A percentile compares a stretch with the other conserved stretches of the same genome.
These are phyloP conservation scores for Thinopyrum elongatum DNA, from an alignment of 176 grass and related monocot species.

Conservation along the genomic window DNA sequence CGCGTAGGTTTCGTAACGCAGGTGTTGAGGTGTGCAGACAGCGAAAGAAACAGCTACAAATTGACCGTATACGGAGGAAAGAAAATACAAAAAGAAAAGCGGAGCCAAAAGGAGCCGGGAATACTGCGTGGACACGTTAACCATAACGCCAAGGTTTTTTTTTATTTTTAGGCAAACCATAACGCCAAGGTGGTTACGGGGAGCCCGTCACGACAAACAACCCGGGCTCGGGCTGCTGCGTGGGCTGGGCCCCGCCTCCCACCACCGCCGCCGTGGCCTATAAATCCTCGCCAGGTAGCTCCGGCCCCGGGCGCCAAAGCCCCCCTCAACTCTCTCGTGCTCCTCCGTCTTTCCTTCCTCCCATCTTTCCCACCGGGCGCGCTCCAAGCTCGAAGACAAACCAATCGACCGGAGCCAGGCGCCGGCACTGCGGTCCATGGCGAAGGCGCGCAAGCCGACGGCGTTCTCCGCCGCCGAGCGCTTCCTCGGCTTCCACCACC, in stretches of 20 bases:
- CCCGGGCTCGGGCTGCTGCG: background rate
- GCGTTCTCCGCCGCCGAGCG: slow-evolving; percentile 43
- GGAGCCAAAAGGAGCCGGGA: background rate
- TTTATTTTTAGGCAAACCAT: no score
- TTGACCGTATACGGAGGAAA: background rate
- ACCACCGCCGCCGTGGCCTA: slow-evolving; percentile 12
- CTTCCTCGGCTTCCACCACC: slow-evolving; percentile 54
- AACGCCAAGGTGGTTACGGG: background rate
- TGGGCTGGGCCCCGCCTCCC: background rate
- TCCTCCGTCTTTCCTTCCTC: background rate
- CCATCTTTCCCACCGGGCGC: background rate
- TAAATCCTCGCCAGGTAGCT: slow-evolving; percentile 33
- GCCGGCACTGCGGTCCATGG: slow-evolving; percentile 33
- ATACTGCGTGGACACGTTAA: slow-evolving; percentile 15
- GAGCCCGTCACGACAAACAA: slow-evolving; percentile 22
- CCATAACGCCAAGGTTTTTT: no score
- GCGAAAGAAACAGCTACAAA: background rate
- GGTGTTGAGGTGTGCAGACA: background rate
- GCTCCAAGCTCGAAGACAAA: background rate
- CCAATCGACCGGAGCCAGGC: background rate
- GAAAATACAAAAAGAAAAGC: background rate
- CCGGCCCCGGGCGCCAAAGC: slow-evolving; percentile 1
- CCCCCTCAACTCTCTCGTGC: background rate
- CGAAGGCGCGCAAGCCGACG: slow-evolving; percentile 44
- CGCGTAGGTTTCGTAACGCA: background rate